A percentile compares a stretch with the other conserved stretches of the same genome.
These are phyloP conservation scores for Taxawa tesnikishii DNA, from an alignment of 2,329 filamentous ascomycete genomes.

Conservation along the genomic window DNA sequence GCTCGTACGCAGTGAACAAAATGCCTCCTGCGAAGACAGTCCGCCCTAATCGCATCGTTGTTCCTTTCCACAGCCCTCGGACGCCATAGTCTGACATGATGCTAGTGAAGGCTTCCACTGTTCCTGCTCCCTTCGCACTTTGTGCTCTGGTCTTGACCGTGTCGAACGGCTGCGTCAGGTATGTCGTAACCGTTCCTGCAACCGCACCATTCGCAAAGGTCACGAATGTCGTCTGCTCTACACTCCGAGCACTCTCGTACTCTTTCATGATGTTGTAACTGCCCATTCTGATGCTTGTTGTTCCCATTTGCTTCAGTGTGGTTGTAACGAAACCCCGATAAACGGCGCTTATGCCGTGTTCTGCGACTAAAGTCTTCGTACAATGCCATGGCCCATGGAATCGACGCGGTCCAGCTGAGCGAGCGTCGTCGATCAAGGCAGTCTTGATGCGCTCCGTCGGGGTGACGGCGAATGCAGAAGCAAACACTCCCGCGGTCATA, in stretches of 20 bases:
- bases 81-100: constrained; percentile 46
- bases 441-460: constrained; percentile 59
- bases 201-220: constrained; percentile 52
- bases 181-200: constrained; percentile 48
- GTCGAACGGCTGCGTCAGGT: constrained; percentile 50
- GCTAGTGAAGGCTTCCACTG: constrained; percentile 42
- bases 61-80: constrained; percentile 53
- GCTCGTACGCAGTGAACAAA: constrained; percentile 51
- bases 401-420: constrained; percentile 26
- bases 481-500: constrained; percentile 50
- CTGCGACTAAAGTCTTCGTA: constrained; percentile 33
- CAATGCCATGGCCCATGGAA: constrained; percentile 42
- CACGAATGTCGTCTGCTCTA: constrained; percentile 36
- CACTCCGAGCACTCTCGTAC: constrained; percentile 34
- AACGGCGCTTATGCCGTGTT: constrained; percentile 40
- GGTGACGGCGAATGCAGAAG: constrained; percentile 52
- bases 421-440: constrained; percentile 51
- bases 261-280: constrained; percentile 54
- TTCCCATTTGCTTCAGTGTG: constrained; percentile 49
- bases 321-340: constrained; percentile 49
- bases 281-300: constrained; percentile 50
- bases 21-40: constrained; percentile 56
- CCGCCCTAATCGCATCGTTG: constrained; percentile 53
- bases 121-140: constrained; percentile 44
- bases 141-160: constrained; percentile 53